Conservation (phyloP, 2,329 filamentous ascomycete genomes). For the Xylariaceae sp. region DNA sequence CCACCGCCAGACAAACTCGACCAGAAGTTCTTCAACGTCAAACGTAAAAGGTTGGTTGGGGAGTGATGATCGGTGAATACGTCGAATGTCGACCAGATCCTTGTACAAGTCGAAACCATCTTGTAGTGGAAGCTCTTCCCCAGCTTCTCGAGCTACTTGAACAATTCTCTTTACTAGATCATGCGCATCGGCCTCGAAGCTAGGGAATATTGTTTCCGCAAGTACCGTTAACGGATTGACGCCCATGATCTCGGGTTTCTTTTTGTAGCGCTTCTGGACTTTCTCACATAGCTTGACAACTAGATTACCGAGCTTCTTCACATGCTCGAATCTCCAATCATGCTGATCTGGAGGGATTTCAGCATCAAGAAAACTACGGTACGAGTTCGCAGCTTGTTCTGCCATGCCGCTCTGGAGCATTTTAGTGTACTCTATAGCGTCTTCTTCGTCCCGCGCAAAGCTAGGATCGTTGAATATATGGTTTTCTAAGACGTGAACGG, state of each 20-base stretch:
- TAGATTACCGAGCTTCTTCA: conserved; percentile 82
- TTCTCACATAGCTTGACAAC: conserved; percentile 83
- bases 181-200: conserved; percentile 84
- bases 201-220: conserved; percentile 79
- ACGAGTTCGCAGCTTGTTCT: conserved; percentile 73
- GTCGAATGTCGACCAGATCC: conserved; percentile 80
- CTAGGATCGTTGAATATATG: conserved; percentile 77
- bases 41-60: conserved; percentile 77
- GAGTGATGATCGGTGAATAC: conserved; percentile 73
- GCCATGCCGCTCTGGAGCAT: conserved; percentile 71
- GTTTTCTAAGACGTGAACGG: conserved; percentile 76
- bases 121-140: conserved; percentile 76
- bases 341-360: conserved; percentile 77
- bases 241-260: conserved; percentile 84
- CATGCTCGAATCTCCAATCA: conserved; percentile 86
- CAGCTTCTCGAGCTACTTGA: conserved; percentile 64
- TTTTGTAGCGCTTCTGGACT: conserved; percentile 89
- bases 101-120: conserved; percentile 94
- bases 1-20: conserved; percentile 96
- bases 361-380: conserved; percentile 73
- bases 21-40: conserved; percentile 79
- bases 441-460: conserved; percentile 69
- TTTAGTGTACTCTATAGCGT: conserved; percentile 68
- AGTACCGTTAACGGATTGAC: conserved; percentile 65
- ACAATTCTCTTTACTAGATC: conserved; percentile 83